Conservation (phyloP, 1,139 yeast genomes). For the Zygoascus meyerae region DNA sequence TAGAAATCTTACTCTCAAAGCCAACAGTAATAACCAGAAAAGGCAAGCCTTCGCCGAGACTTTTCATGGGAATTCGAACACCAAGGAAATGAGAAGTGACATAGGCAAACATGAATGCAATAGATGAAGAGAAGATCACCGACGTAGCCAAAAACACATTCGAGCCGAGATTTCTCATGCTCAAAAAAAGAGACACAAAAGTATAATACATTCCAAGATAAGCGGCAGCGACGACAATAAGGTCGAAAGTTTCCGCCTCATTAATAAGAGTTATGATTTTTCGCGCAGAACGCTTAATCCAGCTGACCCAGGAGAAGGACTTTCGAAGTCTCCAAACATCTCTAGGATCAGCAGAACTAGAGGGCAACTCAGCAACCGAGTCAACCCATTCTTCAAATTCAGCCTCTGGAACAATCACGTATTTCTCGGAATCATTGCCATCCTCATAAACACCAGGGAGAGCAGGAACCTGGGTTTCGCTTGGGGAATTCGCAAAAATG, state of each 20-base stretch:
- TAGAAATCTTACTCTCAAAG: slow-evolving; percentile 76
- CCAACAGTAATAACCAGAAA: slow-evolving; percentile 91
- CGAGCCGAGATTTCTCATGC: slow-evolving; percentile 78
- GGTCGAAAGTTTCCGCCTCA: slow-evolving; percentile 85
- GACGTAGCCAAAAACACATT: slow-evolving; percentile 86
- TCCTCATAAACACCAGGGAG: slow-evolving; percentile 8
- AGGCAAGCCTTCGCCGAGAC: slow-evolving; percentile 88
- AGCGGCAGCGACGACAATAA: slow-evolving; percentile 72
- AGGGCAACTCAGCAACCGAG: slow-evolving; percentile 33
- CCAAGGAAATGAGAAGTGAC: slow-evolving; percentile 48
- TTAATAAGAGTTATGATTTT: slow-evolving; percentile 51
- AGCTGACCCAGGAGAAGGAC: slow-evolving; percentile 59
- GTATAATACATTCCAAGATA: slow-evolving; percentile 90
- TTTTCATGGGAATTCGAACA: slow-evolving; percentile 58
- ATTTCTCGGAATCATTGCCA: slow-evolving; percentile 10
- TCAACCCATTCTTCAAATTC: slow-evolving; percentile 34
- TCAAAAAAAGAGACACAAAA: slow-evolving; percentile 66
- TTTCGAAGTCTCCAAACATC: slow-evolving; percentile 61
- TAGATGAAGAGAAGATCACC: slow-evolving; percentile 71
- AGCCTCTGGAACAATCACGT: slow-evolving; percentile 39
- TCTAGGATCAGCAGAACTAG: slow-evolving; percentile 44
- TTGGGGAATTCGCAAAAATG: slow-evolving; percentile 17
- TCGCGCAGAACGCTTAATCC: slow-evolving; percentile 42
- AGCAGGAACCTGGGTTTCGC: slow-evolving; percentile 1
- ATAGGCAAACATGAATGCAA: slow-evolving; percentile 82